Evolutionary conservation across 1,284 basidiomycete species (phyloP), one percentile per base, ranked within the genome.

Genomic region (Ustilago crameri): DNA sequence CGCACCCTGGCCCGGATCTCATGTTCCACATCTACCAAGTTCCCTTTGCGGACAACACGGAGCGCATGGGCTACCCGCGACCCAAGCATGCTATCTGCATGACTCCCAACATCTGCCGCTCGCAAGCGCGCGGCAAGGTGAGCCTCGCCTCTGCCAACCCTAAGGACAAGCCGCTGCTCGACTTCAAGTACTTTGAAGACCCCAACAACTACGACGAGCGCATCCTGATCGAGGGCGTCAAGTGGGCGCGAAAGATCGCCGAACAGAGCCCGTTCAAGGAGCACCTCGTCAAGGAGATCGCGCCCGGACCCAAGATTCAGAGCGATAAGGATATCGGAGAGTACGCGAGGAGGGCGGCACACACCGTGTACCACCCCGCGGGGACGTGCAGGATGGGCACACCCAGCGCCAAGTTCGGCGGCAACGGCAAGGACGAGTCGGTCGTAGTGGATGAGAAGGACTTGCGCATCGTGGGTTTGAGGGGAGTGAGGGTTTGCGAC

Each of bases 101-200:
- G 80, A 84, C 83, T 47, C 83, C 83, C 51, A 84, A 83, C 71
- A 80, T 82, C 49, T 72, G 79, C 30, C 86, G 87, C 34, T 84
- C 85, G 0, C 86, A 87, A 50, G 76, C 75, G 0, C 68, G 74
- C 43, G 82, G 82, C 27, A 79, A 75, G 53, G 60, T 83, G 10
- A 76, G 86, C 54, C 81, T 85, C 38, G 81, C 76, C 0, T 85
- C 85, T 2, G 73, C 70, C 32, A 83, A 88, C 70, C 86, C 86
- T 0, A 46, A 58, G 5, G 82, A 78, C 15, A 82, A 86, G 34
- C 86, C 87, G 0, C 81, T 82, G 20, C 82, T 87, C 24, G 86
- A 88, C 66, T 87, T 87, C 40, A 84, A 84, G 47, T 87, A 86
- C 76, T 87, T 87, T 73, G 86, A 82, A 49, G 83, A 84, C 52